These are phyloP conservation scores for Candida tunisiensis DNA, from an alignment of 1,139 yeast genomes.

Conservation along the genomic window DNA sequence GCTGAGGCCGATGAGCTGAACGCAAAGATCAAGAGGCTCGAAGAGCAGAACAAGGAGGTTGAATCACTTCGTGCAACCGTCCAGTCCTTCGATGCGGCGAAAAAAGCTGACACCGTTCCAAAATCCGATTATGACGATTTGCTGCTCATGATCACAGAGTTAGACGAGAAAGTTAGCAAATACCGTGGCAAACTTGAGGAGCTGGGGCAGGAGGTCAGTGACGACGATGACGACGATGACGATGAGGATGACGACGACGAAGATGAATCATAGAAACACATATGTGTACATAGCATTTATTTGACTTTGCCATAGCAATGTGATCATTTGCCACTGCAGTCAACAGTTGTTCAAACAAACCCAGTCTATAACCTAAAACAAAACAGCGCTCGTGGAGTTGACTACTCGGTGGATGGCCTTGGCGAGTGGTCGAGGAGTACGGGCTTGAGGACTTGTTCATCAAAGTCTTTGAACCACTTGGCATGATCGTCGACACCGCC, in stretches of 20 bases:
- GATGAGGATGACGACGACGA: slow-evolving; percentile 32
- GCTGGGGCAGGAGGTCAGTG: slow-evolving; percentile 27
- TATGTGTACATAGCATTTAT: slow-evolving; percentile 1
- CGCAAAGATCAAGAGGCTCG: slow-evolving; percentile 1
- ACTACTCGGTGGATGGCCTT: neutral
- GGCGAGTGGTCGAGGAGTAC: slow-evolving; percentile 50
- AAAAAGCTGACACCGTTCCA: slow-evolving; percentile 24
- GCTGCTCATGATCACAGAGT: slow-evolving; percentile 54
- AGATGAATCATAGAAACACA: slow-evolving; percentile 7
- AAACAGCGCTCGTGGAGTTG: neutral
- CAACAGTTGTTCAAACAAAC: neutral
- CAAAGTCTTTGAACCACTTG: slow-evolving; percentile 86
- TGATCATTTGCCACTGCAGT: neutral
- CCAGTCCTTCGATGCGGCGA: neutral
- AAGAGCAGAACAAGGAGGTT: slow-evolving; percentile 2
- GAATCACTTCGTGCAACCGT: slow-evolving; percentile 2
- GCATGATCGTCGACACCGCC: slow-evolving; percentile 79
- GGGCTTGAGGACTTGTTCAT: slow-evolving; percentile 91
- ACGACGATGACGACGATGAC: slow-evolving; percentile 35
- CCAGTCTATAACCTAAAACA: neutral
- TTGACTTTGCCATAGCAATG: neutral
- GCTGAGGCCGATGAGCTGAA: slow-evolving; percentile 1
- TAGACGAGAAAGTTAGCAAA: slow-evolving; percentile 48
- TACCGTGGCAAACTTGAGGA: slow-evolving; percentile 37
- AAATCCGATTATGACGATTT: slow-evolving; percentile 58